phyloP scores from a whole-genome alignment of 305 asterid genomes.

The Rubia occidens region DNA sequence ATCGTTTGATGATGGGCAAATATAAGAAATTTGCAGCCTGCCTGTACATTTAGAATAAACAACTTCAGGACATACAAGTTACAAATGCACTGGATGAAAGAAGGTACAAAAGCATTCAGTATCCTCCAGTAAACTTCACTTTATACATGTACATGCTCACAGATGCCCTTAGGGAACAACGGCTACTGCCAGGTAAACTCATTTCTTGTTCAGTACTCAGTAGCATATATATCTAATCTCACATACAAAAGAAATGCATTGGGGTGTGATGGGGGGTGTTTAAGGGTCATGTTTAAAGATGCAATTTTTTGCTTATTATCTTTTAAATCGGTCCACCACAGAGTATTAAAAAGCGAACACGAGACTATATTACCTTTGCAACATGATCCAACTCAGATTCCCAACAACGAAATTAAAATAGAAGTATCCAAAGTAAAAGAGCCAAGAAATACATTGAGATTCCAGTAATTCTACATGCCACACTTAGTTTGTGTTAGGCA shows the following conservation, averaged over 20 bases:
- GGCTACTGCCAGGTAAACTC: neutral
- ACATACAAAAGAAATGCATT: neutral
- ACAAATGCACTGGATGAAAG: neutral
- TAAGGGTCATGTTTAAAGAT: too few species aligned
- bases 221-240: neutral
- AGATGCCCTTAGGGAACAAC: neutral
- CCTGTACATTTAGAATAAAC: slow-evolving; percentile 45
- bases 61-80: slow-evolving; percentile 5
- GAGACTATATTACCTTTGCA: neutral
- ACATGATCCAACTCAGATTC: neutral
- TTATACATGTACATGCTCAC: neutral
- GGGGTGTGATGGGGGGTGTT: neutral
- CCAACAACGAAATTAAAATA: neutral
- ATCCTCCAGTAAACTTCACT: neutral
- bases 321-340: neutral
- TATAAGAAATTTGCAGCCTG: slow-evolving; percentile 86
- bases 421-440: neutral
- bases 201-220: neutral
- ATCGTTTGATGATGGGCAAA: slow-evolving; percentile 91
- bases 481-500: neutral
- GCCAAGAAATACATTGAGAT: neutral
- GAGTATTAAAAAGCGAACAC: neutral
- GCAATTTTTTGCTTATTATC: neutral
- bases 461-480: neutral
- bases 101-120: slow-evolving; percentile 4